These are phyloP conservation scores for Colletotrichum viniferum DNA, from an alignment of 2,329 filamentous ascomycete species.

Conservation along the genomic window DNA sequence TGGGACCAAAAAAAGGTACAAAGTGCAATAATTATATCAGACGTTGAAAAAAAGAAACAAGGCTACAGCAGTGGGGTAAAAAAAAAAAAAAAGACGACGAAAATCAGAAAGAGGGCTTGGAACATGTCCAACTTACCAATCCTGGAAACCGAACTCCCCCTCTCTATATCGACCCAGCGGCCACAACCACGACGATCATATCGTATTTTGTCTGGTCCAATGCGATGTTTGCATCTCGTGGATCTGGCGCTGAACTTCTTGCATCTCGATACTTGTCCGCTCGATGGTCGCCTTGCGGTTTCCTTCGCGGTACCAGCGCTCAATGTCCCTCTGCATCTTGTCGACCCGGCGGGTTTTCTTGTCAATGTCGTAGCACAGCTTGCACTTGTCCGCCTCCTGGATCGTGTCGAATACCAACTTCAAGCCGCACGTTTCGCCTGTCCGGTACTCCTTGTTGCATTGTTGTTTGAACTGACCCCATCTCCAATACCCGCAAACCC, in stretches of 20 bases:
- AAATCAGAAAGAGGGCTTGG: neutral
- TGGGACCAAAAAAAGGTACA: neutral
- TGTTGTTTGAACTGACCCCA: constrained; percentile 94
- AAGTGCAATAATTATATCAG: neutral
- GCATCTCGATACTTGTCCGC: constrained; percentile 72
- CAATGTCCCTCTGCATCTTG: constrained; percentile 77
- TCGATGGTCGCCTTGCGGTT: constrained; percentile 76
- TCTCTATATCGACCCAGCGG: neutral
- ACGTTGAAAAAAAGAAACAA: neutral
- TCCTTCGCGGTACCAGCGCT: constrained; percentile 78
- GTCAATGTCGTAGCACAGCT: constrained; percentile 86
- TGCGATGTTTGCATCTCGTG: constrained; percentile 47
- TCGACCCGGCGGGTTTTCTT: constrained; percentile 78
- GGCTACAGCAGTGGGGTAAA: neutral
- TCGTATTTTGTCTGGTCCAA: constrained; percentile 41
- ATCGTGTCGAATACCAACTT: constrained; percentile 83
- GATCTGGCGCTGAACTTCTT: constrained; percentile 67
- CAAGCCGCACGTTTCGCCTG: constrained; percentile 94
- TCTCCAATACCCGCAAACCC: constrained; percentile 88
- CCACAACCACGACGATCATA: constrained; percentile 12
- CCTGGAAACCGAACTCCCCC: neutral
- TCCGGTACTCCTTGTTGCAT: constrained; percentile 93
- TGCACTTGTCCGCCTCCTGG: constrained; percentile 70
- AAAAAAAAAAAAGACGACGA: neutral
- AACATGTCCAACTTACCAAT: constrained; percentile 3